Percentiles rank a stretch among this genome's conserved stretches.
Evolutionary conservation across 768 basidiomycete species (phyloP).

Genomic region (Kwoniella bestiolae): DNA sequence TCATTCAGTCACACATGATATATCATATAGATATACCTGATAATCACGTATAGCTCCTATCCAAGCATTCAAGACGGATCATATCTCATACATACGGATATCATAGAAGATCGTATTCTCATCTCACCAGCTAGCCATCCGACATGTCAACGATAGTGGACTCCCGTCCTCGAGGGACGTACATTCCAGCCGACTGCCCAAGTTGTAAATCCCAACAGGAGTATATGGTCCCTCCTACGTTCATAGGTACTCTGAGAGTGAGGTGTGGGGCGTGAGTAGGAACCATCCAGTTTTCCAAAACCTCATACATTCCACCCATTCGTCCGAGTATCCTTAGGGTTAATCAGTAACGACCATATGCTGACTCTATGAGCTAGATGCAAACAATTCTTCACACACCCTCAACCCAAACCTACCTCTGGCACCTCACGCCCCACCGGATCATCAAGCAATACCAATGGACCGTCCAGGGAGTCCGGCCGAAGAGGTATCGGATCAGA

Average conservation of each 20-base stretch:
- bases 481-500: slow-evolving; percentile 50
- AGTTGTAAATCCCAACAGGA: slow-evolving; percentile 50
- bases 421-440: slow-evolving; percentile 4
- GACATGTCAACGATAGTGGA: slow-evolving; percentile 56
- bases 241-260: slow-evolving; percentile 51
- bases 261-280: slow-evolving; percentile 46
- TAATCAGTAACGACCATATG: too few relatives aligned
- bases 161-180: slow-evolving; percentile 50
- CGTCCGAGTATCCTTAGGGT: too few relatives aligned
- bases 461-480: slow-evolving; percentile 6
- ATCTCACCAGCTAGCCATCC: not conserved
- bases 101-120: too few relatives aligned
- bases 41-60: too few relatives aligned
- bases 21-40: too few relatives aligned
- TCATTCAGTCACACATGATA: too few relatives aligned
- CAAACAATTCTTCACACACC: slow-evolving; percentile 49
- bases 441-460: not conserved
- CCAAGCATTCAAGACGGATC: too few relatives aligned
- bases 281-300: not conserved
- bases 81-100: too few relatives aligned
- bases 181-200: slow-evolving; percentile 52
- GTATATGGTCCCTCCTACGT: slow-evolving; percentile 54
- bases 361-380: slow-evolving; percentile 26
- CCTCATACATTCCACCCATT: too few relatives aligned
- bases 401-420: slow-evolving; percentile 47